Base-by-base conservation (phyloP, 2,329 filamentous ascomycete genomes). In the Microsporum audouinii region DNA sequence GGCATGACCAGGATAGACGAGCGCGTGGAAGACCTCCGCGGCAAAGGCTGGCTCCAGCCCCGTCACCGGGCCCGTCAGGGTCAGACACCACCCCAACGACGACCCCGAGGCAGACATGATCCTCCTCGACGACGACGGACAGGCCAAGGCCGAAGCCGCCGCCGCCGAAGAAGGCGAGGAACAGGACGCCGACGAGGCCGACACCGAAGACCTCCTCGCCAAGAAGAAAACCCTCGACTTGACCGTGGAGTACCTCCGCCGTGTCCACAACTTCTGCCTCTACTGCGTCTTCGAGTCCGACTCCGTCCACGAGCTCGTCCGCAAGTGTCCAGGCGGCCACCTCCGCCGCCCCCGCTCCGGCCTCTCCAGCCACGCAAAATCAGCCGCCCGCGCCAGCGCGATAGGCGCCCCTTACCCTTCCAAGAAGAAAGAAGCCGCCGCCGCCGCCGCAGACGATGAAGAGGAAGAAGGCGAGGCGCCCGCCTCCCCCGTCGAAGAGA, bases 281-380 rank as follows among this genome's bases (percentile, higher is more conserved):
- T 99, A 97, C 79, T 99, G 94, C 73, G 95, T 99, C 3, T 97
- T 99, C 67, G 94, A 99, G 76, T 94, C 91, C 70, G 94, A 99
- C 73, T 97, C 92, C 0, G 87, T 97, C 27, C 94, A 99, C 70
- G 94, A 99, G 76, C 80, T 99, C 66, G 91, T 89, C 45, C 86
- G 94, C 63, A 97, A 99, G 76, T 99, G 94, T 68, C 91, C 94
- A 31, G 94, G 94, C 47, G 94, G 94, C n/a, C 94, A 99, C 79
- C 84, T 99, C 64, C 89, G 94, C 64, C 87, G 94, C 57, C 94
- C 94, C 43, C 84, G 91, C 61, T 88, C 88, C 68, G 95, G 90
- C 39, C 81, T 97, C 38, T 94, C 88, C 3, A 87, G 84, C 10
- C 81, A 89, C 31, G 89, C 91, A 4, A 92, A 94, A 74, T 85